Base-by-base conservation (phyloP, 2,329 filamentous ascomycete species). In the Fonsecaea multimorphosa region DNA sequence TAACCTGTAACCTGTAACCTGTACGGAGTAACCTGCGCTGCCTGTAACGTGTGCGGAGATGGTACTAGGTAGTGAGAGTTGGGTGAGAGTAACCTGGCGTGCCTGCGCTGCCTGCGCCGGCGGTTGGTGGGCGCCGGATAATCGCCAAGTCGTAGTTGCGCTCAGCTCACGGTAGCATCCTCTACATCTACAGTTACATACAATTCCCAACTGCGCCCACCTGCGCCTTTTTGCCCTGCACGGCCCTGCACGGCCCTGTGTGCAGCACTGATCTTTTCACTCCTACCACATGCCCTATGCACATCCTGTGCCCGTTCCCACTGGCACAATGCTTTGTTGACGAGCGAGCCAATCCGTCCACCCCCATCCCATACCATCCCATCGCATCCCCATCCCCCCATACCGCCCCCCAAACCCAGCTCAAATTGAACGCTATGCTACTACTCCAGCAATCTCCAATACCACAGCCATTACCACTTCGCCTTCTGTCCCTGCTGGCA, bases 351-450 rank as follows among this genome's bases (percentile, higher is more conserved):
- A n/a, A 49, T 49, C 44, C 19, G 44, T 49, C 44, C 4, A 49
- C 44, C 44, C 44, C 51, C 12, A 58, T 58, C 19, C 38, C 55
- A 40, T 58, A 24, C 54, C 31, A 32, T 58, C 29, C 38, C 27
- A 34, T 27, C 24, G 22, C 36, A 38, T 63, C 60, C 57, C 19
- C 27, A 24, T 24, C n/a, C 64, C 34, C 29, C 36, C 22, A 49
- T 49, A 12, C 44, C 11, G 19, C 19, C 22, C 44, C 44, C 56
- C 34, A 40, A 49, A 49, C 3, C 3, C 19, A 14, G 60, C 8
- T 19, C 1, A 44, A 46, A 31, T 46, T 44, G 56, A 40, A 58
- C 67, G 64, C 40, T 62, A 67, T 69, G 65, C 65, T 69, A 65
- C 65, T 63, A 58, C 65, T 58, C 64, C 59, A 29, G 24, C 31